phyloP scores from a whole-genome alignment of 2,329 filamentous ascomycete species.

The Phyllosticta citriasiana region DNA sequence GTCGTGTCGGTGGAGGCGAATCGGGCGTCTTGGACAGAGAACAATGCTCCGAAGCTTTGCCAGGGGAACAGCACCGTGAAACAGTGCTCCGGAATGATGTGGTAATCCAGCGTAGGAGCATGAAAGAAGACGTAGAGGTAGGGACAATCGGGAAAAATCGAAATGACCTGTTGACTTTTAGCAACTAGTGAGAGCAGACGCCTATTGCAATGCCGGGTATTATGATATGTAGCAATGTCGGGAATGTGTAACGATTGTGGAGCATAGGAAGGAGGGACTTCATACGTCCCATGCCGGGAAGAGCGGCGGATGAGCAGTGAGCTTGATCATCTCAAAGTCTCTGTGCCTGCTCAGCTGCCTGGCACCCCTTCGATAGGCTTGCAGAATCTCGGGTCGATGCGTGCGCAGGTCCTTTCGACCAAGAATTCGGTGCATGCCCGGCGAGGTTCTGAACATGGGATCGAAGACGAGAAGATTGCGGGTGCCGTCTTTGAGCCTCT shows the following conservation, averaged over 20 bases:
- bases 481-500: conserved; percentile 54
- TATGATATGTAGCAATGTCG: background rate
- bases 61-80: conserved; percentile 29
- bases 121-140: conserved; percentile 30
- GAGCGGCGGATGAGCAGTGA: conserved; percentile 27
- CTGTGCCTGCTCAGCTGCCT: conserved; percentile 59
- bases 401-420: conserved; percentile 36
- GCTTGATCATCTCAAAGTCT: conserved; percentile 68
- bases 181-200: conserved; percentile 12
- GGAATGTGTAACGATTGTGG: background rate
- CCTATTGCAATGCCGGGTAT: background rate
- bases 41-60: conserved; percentile 28
- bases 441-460: conserved; percentile 65
- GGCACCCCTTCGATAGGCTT: conserved; percentile 58
- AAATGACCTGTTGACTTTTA: conserved; percentile 25
- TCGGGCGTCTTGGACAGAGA: conserved; percentile 27
- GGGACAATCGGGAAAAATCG: conserved; percentile 26
- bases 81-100: conserved; percentile 29
- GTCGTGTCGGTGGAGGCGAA: conserved; percentile 22
- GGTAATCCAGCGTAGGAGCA: conserved; percentile 23
- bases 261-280: conserved; percentile 8
- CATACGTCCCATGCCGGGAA: conserved; percentile 34
- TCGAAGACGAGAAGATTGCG: conserved; percentile 77
- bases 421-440: conserved; percentile 50
- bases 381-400: conserved; percentile 46